Base-by-base conservation (phyloP, 345 rosid species). In the Eucalyptus erythrocorys region DNA sequence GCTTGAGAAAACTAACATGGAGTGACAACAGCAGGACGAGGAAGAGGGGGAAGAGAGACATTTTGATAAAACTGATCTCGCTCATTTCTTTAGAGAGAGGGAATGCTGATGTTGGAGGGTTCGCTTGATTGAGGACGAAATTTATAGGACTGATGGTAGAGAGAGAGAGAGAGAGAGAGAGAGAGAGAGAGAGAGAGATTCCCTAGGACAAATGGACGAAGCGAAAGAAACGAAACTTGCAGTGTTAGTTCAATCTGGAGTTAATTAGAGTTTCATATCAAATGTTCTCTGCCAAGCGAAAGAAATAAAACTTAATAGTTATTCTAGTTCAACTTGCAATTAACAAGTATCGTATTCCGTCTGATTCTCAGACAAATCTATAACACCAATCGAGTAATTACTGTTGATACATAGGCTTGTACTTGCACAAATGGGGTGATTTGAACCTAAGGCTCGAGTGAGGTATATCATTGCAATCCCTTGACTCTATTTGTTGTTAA, bases 1-100 rank as follows among this genome's bases (percentile, higher is more conserved):
- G 79, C 79, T 66, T 7, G 79, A 32, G 79, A 66, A 32, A 66
- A 66, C 91, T 93, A 92, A 94, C 96, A 88, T 68, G 88, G 91
- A 92, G 37, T 88, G 90, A 49, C 32, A 51, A 32, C 4, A 66
- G 79, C 40, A 66, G 79, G 79, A 16, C 16, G 21, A 66, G 22
- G 79, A 66, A 66, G 79, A 66, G 40, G 42, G 42, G 32, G 42
- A 66, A 32, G 22, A 66, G 22, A 66, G 79, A 66, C 79, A 66
- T 32, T 32, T 32, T 66, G 2, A 19, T 4, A 32, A 32, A 66
- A 66, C 12, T 32, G 79, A 66, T 66, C 79, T 32, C 1, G 42
- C 79, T 66, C 79, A 16, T 66, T 66, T 66, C 79, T 66, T 66
- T 32, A 32, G 79, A 16, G 68, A 61, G 68, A 66, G 79, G 79